Conservation (phyloP, 2,329 filamentous ascomycete species). For the Hypoxylon sp. region DNA sequence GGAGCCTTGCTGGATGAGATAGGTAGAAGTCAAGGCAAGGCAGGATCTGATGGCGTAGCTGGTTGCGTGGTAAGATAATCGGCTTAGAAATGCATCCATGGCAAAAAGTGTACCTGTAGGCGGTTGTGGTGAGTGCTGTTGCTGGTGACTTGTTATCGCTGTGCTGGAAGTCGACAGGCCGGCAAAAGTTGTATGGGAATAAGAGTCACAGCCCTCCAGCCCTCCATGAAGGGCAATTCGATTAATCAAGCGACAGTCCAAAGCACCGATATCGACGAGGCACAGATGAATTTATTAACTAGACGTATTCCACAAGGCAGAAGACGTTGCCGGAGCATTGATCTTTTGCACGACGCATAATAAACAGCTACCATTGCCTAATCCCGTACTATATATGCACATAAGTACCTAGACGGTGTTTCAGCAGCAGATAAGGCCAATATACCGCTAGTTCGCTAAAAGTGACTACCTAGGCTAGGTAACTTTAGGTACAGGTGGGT, state of each 20-base stretch:
- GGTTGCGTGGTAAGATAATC: slow-evolving; percentile 74
- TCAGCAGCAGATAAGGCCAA: too few species aligned
- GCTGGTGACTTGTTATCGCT: slow-evolving; percentile 1
- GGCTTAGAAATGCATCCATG: slow-evolving; percentile 74
- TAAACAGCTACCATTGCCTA: background rate
- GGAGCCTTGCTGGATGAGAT: slow-evolving; percentile 83
- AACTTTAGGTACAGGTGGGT: too few species aligned
- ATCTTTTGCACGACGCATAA: background rate
- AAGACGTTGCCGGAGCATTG: background rate
- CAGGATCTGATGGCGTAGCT: slow-evolving; percentile 92
- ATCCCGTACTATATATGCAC: background rate
- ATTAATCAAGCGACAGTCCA: slow-evolving; percentile 9
- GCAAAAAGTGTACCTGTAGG: slow-evolving; percentile 37
- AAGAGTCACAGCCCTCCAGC: background rate
- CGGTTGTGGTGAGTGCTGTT: slow-evolving; percentile 19
- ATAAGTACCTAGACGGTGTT: background rate
- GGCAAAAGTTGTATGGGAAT: slow-evolving; percentile 11
- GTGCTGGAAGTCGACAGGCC: slow-evolving; percentile 5
- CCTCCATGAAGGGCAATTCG: slow-evolving; percentile 30
- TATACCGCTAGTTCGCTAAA: too few species aligned
- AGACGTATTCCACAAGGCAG: background rate
- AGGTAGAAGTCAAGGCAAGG: slow-evolving; percentile 83
- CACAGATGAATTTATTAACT: slow-evolving; percentile 9
- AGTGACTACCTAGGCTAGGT: too few species aligned
- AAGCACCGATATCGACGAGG: slow-evolving; percentile 2